These are phyloP conservation scores for Ophiocordyceps camponoti-saundersi DNA, from an alignment of 2,329 filamentous ascomycete genomes.

Conservation along the genomic window DNA sequence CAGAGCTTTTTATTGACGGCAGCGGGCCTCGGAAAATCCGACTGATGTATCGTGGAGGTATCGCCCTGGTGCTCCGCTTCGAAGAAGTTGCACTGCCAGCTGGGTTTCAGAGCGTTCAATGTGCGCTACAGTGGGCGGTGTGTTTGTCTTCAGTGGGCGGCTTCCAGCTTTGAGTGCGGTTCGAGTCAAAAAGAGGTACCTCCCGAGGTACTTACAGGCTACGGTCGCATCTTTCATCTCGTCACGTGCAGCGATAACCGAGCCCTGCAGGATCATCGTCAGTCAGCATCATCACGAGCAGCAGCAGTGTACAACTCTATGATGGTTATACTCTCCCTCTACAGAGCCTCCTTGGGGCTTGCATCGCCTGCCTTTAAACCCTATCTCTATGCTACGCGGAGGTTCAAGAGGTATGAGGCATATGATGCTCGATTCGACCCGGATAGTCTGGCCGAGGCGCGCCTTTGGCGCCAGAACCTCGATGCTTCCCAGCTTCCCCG, in stretches of 20 bases:
- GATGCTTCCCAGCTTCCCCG: constrained; percentile 25
- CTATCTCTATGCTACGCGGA: not conserved
- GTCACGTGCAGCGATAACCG: not conserved
- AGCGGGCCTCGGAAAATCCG: not conserved
- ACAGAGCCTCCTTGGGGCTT: not conserved
- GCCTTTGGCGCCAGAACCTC: constrained; percentile 32
- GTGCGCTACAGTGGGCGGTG: not conserved
- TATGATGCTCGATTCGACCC: constrained; percentile 32
- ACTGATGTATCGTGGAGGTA: not conserved
- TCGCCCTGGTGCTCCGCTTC: not conserved
- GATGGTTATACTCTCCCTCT: not conserved
- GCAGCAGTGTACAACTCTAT: not conserved
- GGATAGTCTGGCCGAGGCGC: constrained; percentile 31
- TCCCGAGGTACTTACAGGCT: not conserved
- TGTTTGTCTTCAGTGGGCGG: not conserved
- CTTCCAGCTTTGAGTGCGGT: not conserved
- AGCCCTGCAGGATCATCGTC: not conserved
- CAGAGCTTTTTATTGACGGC: not conserved
- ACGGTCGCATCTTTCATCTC: not conserved
- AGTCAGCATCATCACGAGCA: too few species aligned
- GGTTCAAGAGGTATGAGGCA: constrained; percentile 24
- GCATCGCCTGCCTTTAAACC: not conserved
- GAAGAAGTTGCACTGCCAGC: not conserved
- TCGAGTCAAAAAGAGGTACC: not conserved
- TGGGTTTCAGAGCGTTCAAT: not conserved